Evolutionary conservation across 2,329 filamentous ascomycete genomes (phyloP).

Genomic region (Ascochyta rabiei): DNA sequence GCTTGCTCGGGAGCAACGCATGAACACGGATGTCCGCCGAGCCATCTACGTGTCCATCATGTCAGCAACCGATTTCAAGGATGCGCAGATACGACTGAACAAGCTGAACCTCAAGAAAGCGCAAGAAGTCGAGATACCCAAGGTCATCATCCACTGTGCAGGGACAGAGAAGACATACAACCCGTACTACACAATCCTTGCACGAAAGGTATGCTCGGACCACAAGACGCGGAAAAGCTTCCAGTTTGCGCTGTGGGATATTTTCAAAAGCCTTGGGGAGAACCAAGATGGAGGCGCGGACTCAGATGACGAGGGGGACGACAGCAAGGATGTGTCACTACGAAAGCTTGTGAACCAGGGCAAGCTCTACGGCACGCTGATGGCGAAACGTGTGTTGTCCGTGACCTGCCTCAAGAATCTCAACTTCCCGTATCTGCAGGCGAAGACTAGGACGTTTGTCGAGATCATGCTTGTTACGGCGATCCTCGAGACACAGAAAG

Average conservation of each 20-base stretch:
- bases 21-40: constrained; percentile 84
- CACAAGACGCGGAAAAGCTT: constrained; percentile 81
- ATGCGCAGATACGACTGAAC: constrained; percentile 78
- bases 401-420: constrained; percentile 70
- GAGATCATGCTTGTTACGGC: constrained; percentile 80
- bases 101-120: constrained; percentile 86
- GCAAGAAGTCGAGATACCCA: constrained; percentile 84
- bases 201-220: constrained; percentile 76
- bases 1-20: constrained; percentile 79
- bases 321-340: constrained; percentile 56
- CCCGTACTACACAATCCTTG: constrained; percentile 89
- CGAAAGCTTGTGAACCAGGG: constrained; percentile 70
- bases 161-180: constrained; percentile 86
- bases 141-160: constrained; percentile 85
- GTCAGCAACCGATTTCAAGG: constrained; percentile 80
- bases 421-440: constrained; percentile 77
- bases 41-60: constrained; percentile 95
- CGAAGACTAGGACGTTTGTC: constrained; percentile 77
- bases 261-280: constrained; percentile 87
- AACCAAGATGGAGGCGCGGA: constrained; percentile 67
- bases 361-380: constrained; percentile 68
- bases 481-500: constrained; percentile 69
- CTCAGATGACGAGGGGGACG: constrained; percentile 61
- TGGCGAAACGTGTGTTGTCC: constrained; percentile 64
- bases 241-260: constrained; percentile 83